Percentiles rank a stretch among this genome's conserved stretches.
phyloP scores from a whole-genome alignment of 768 basidiomycete species.

The Neoboletus magnificus region DNA sequence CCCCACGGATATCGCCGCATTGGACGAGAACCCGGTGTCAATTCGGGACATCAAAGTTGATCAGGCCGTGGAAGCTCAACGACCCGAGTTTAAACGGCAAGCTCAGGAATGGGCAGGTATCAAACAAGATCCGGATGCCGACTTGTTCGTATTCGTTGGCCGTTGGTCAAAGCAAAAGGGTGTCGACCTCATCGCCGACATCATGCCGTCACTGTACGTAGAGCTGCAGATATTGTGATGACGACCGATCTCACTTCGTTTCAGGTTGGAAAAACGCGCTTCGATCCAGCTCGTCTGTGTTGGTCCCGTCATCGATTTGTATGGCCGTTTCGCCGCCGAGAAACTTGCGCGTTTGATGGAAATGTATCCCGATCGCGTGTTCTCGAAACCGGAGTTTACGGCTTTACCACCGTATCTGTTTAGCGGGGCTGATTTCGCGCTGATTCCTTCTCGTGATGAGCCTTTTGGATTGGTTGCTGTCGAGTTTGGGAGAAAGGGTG shows the following conservation, averaged over 20 bases:
- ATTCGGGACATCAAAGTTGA: conserved; percentile 77
- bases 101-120: conserved; percentile 96
- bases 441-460: conserved; percentile 95
- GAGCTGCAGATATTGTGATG: background rate
- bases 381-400: conserved; percentile 96
- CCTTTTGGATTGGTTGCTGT: conserved; percentile 96
- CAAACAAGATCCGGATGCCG: conserved; percentile 84
- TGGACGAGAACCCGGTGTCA: conserved; percentile 74
- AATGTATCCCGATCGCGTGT: conserved; percentile 90
- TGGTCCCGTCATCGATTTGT: conserved; percentile 93
- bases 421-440: conserved; percentile 91
- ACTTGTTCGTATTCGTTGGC: conserved; percentile 94
- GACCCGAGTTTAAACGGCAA: conserved; percentile 87
- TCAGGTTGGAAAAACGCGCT: conserved; percentile 79
- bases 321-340: conserved; percentile 93
- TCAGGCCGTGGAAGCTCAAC: conserved; percentile 77
- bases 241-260: background rate
- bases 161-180: conserved; percentile 99
- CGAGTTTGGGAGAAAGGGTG: conserved; percentile 95
- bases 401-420: conserved; percentile 90
- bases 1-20: conserved; percentile 89
- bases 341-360: conserved; percentile 93
- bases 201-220: conserved; percentile 83
- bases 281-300: conserved; percentile 85
- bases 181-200: conserved; percentile 95